A percentile compares a stretch with the other conserved stretches of the same genome.
These are phyloP conservation scores for Pisolithus tinctorius DNA, from an alignment of 768 basidiomycete species.

Conservation along the genomic window DNA sequence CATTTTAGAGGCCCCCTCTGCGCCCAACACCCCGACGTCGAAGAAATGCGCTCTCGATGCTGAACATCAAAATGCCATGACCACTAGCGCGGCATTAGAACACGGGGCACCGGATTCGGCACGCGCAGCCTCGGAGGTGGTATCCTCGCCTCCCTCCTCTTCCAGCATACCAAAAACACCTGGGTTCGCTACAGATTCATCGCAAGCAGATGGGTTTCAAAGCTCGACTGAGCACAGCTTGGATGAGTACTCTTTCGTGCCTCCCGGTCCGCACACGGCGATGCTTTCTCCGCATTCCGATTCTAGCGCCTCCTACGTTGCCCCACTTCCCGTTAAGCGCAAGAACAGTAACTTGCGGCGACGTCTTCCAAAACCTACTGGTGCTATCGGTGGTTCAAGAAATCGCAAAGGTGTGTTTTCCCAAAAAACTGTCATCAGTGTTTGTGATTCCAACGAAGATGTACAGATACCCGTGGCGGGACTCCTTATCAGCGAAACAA, in stretches of 20 bases:
- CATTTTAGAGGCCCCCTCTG: constrained; percentile 32
- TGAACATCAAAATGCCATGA: neutral
- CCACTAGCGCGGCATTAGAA: neutral
- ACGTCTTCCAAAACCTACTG: constrained; percentile 4
- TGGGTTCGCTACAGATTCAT: constrained; percentile 1
- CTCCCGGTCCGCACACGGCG: constrained; percentile 12
- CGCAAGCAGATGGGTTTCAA: constrained; percentile 6
- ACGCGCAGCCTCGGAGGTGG: constrained; percentile 9
- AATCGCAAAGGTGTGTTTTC: constrained; percentile 12
- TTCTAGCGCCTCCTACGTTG: constrained; percentile 13
- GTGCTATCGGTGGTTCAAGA: neutral
- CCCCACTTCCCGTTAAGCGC: constrained; percentile 3
- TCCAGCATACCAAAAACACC: neutral
- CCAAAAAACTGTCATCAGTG: neutral
- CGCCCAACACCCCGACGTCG: constrained; percentile 11
- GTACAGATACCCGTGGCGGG: neutral
- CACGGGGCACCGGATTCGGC: constrained; percentile 8
- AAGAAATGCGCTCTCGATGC: constrained; percentile 6
- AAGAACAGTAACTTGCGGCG: constrained; percentile 4
- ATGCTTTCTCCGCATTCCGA: constrained; percentile 16
- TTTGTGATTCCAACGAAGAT: neutral
- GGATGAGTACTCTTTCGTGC: constrained; percentile 25
- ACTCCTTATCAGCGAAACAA: constrained; percentile 8
- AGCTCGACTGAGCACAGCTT: constrained; percentile 13
- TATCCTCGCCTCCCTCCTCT: constrained; percentile 2